Evolutionary conservation across 306 rosid genomes (phyloP).

Genomic region (Heteromeles arbutifolia): DNA sequence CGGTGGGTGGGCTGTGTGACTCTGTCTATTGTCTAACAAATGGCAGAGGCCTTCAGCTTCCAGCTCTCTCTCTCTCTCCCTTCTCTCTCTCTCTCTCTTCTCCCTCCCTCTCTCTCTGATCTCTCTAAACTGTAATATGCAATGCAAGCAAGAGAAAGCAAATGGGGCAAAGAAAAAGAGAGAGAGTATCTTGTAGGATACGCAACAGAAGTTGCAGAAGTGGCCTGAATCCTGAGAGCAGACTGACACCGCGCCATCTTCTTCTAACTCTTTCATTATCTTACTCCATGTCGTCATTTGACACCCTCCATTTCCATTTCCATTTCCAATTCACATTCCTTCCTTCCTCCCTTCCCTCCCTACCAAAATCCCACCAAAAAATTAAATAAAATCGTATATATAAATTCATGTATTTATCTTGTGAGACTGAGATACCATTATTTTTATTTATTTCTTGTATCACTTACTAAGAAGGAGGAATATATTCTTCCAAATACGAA

Average conservation of each 20-base stretch:
- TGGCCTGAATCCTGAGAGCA: neutral
- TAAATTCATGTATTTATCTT: neutral
- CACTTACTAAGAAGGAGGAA: neutral
- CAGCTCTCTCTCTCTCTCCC: neutral
- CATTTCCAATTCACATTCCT: neutral
- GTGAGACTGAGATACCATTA: neutral
- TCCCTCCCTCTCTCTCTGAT: no score
- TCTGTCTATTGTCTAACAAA: neutral
- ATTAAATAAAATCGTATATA: no score
- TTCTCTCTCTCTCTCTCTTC: no score
- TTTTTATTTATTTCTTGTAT: neutral
- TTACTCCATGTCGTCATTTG: constrained; percentile 17
- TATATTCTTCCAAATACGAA: neutral
- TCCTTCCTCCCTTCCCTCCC: neutral
- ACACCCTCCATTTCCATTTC: neutral
- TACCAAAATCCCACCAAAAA: neutral
- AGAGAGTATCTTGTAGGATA: neutral
- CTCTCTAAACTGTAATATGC: neutral
- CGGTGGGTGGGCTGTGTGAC: neutral
- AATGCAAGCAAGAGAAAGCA: no score
- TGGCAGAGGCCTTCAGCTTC: neutral
- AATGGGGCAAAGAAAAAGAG: neutral
- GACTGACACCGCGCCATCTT: constrained; percentile 6
- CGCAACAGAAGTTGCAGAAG: neutral
- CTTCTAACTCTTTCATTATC: constrained; percentile 14